Base-by-base conservation (phyloP, 2,329 filamentous ascomycete species). In the Meredithiella fracta region DNA sequence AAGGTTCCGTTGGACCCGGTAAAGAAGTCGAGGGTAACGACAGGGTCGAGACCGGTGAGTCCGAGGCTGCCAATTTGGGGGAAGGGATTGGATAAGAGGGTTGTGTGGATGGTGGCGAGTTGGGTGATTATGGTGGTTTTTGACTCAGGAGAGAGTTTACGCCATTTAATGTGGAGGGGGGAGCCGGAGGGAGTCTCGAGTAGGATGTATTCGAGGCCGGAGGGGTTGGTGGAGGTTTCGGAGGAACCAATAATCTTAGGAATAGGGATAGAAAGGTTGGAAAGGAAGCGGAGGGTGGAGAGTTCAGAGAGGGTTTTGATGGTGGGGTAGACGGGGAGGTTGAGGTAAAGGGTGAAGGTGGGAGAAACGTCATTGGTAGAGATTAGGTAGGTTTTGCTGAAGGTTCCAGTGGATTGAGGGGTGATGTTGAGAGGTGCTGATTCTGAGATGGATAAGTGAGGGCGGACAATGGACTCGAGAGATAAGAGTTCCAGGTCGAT, bases 381-480 rank as follows among this genome's bases (percentile, higher is more conserved):
- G n/a, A 38, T 38, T 3, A n/a, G 29, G 6, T 52, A 52, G 29
- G 50, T 52, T 38, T 52, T 52, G 50, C 50, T 52, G 3, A 52
- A 52, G 11, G 50, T 52, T 1, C 29, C 34, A 14, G 29, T 52
- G 3, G 26, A 20, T 2, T 15, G 50, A 17, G 38, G 34, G 17
- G 50, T 52, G 1, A 26, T 38, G 2, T 25, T 37, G 20, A 34
- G n/a, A 6, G 50, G 17, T 15, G 50, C 17, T 3, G 0, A 17
- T 3, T 22, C n/a, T 15, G 50, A 25, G 17, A 49, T 23, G 20
- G 17, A 25, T 8, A 49, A 20, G 22, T 15, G 2, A 20, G 44
- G 22, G 44, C 44, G 44, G 44, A 49, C 11, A 20, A 20, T 23
- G 2, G 44, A 49, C 11, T 23, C 44, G 17, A 52, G 31, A 17